Percentiles rank a stretch among this genome's conserved stretches.
Conservation (phyloP, 768 basidiomycete species). For the Mycena albidolilacea region DNA sequence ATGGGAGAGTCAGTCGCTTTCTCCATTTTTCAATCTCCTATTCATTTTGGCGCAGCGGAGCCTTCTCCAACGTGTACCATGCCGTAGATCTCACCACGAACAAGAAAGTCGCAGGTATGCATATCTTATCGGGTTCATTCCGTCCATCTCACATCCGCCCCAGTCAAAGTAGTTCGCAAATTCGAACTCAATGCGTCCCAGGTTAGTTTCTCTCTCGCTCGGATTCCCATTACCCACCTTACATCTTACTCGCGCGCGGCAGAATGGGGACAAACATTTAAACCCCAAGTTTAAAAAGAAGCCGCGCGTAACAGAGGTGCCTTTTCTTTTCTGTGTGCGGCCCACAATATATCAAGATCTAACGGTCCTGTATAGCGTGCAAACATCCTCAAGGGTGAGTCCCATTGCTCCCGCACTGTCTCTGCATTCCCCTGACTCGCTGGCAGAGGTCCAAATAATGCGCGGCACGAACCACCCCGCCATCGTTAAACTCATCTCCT, state of each 20-base stretch:
- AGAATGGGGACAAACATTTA: conserved; percentile 95
- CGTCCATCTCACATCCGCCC: conserved; percentile 39
- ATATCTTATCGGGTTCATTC: conserved; percentile 31
- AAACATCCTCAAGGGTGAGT: conserved; percentile 93
- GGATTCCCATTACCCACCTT: conserved; percentile 43
- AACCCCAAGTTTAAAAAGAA: conserved; percentile 96
- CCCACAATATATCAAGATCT: conserved; percentile 25
- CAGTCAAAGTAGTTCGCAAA: conserved; percentile 96
- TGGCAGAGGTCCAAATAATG: conserved; percentile 98
- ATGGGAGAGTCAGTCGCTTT: conserved; percentile 89
- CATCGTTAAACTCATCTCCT: conserved; percentile 92
- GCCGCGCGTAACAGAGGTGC: conserved; percentile 98
- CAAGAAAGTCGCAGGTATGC: conserved; percentile 86
- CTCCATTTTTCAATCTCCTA: conserved; percentile 30
- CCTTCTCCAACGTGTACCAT: conserved; percentile 99
- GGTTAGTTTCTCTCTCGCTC: conserved; percentile 69
- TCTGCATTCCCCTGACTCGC: conserved; percentile 17
- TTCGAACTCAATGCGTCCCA: conserved; percentile 92
- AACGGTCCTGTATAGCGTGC: conserved; percentile 76
- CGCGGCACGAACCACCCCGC: conserved; percentile 93
- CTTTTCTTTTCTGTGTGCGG: conserved; percentile 48
- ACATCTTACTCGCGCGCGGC: conserved; percentile 52
- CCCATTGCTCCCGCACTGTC: neutral
- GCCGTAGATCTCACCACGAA: conserved; percentile 83
- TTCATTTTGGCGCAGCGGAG: conserved; percentile 70